Percentiles rank a stretch among this genome's conserved stretches.
Conservation (phyloP, 2,329 filamentous ascomycete genomes). For the Neofusicoccum parvum region DNA sequence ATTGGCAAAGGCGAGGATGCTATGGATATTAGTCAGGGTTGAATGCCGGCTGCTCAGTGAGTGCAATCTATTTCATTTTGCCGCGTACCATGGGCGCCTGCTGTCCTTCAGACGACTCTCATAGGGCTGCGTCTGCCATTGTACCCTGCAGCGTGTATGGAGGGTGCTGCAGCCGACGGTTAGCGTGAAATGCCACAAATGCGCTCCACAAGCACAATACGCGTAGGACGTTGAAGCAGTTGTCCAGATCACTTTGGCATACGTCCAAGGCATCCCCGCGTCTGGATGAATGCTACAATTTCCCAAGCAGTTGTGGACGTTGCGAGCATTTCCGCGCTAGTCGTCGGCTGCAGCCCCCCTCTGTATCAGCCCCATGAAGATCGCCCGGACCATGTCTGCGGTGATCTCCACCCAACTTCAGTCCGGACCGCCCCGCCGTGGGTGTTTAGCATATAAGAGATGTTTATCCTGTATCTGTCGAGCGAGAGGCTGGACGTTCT, state of each 20-base stretch:
- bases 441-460: background rate
- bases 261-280: no score
- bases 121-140: no score
- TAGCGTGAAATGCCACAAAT: no score
- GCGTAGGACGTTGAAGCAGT: no score
- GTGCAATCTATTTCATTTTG: slow-evolving; percentile 1
- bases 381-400: background rate
- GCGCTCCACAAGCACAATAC: no score
- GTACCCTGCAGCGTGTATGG: no score
- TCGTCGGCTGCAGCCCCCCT: background rate
- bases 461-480: background rate
- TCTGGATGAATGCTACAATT: no score
- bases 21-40: slow-evolving; percentile 10
- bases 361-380: background rate
- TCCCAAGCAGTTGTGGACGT: no score
- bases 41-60: slow-evolving; percentile 8
- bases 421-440: background rate
- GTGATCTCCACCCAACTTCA: background rate
- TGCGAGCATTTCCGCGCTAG: background rate
- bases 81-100: background rate
- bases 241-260: no score
- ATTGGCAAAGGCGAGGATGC: slow-evolving; percentile 47
- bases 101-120: background rate
- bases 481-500: no score
- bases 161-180: no score